Percentiles rank a stretch among this genome's conserved stretches.
phyloP scores from a whole-genome alignment of 2,329 filamentous ascomycete species.

The Ascochyta clinopodiicola region DNA sequence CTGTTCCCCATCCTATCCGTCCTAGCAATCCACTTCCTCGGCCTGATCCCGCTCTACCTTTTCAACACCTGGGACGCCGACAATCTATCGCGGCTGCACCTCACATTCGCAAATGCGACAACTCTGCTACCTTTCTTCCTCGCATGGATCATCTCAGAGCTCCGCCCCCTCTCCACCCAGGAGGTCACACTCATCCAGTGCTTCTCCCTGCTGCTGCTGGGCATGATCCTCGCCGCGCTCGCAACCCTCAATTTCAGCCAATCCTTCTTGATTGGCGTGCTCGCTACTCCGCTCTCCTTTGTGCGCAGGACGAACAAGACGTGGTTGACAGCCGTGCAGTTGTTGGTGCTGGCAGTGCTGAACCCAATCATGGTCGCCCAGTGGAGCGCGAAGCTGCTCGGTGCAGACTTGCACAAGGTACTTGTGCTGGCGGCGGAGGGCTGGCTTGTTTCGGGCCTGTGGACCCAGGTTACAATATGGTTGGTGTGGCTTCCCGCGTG shows the following conservation, averaged over 20 bases:
- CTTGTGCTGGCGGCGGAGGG: slow-evolving; percentile 79
- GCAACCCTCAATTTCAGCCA: slow-evolving; percentile 96
- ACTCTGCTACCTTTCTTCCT: slow-evolving; percentile 42
- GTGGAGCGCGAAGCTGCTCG: slow-evolving; percentile 31
- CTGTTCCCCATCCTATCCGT: slow-evolving; percentile 78
- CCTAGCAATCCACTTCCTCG: slow-evolving; percentile 74
- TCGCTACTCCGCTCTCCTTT: slow-evolving; percentile 82
- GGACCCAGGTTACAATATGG: slow-evolving; percentile 89
- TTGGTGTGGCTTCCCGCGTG: slow-evolving; percentile 95
- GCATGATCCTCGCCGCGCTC: slow-evolving; percentile 88
- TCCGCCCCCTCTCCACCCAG: slow-evolving; percentile 65
- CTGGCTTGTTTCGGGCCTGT: slow-evolving; percentile 89
- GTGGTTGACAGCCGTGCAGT: slow-evolving; percentile 18
- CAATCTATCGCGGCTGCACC: slow-evolving; percentile 34
- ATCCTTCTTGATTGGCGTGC: slow-evolving; percentile 80
- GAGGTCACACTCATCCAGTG: slow-evolving; percentile 83
- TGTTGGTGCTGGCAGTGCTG: slow-evolving; percentile 33
- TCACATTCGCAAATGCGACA: slow-evolving; percentile 42
- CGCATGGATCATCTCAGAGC: slow-evolving; percentile 35
- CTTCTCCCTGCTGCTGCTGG: slow-evolving; percentile 89
- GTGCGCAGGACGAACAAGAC: slow-evolving; percentile 49
- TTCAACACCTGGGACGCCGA: slow-evolving; percentile 76
- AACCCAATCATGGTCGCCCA: slow-evolving; percentile 44
- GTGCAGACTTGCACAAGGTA: slow-evolving; percentile 59
- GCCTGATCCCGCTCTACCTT: slow-evolving; percentile 81